Percentiles rank a stretch among this genome's conserved stretches.
phyloP scores from a whole-genome alignment of 192 early-diverging fungal genomes.

The Backusella psychrophila region DNA sequence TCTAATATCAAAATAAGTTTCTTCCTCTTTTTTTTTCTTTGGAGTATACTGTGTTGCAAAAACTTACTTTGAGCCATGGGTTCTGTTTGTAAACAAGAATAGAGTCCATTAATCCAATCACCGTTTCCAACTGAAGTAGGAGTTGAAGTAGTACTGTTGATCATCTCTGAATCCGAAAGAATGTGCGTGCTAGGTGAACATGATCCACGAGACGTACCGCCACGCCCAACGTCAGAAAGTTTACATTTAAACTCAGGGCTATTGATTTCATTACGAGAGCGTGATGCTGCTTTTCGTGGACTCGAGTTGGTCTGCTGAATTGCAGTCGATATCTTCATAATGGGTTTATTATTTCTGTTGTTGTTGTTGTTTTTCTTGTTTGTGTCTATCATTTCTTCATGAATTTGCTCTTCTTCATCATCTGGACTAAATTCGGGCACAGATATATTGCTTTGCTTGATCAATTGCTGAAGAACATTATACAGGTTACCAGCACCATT shows the following conservation, averaged over 20 bases:
- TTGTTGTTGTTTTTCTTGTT: not conserved
- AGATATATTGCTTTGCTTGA: slow-evolving; percentile 15
- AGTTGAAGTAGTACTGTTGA: slow-evolving; percentile 4
- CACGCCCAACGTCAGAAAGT: slow-evolving; percentile 1
- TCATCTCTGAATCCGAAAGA: not conserved
- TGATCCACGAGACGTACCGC: not conserved
- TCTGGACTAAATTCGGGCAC: not conserved
- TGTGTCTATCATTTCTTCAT: not conserved
- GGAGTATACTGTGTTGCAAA: not conserved
- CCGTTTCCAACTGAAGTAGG: slow-evolving; percentile 21
- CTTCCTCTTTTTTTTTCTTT: not conserved
- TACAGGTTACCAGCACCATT: slow-evolving; percentile 12
- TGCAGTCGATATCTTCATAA: not conserved
- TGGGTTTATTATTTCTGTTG: not conserved
- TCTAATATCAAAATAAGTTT: not conserved
- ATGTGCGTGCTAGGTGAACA: not conserved
- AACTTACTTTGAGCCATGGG: slow-evolving; percentile 11
- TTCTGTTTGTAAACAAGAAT: slow-evolving; percentile 16
- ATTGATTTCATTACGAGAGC: slow-evolving; percentile 5
- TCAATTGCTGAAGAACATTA: slow-evolving; percentile 15
- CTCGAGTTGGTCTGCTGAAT: not conserved
- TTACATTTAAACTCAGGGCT: not conserved
- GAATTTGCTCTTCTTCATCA: not conserved
- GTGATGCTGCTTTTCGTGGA: not conserved
- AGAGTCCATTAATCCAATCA: slow-evolving; percentile 34